phyloP scores from a whole-genome alignment of 169 alveolate species.

The Cryptosporidium tyzzeri region DNA sequence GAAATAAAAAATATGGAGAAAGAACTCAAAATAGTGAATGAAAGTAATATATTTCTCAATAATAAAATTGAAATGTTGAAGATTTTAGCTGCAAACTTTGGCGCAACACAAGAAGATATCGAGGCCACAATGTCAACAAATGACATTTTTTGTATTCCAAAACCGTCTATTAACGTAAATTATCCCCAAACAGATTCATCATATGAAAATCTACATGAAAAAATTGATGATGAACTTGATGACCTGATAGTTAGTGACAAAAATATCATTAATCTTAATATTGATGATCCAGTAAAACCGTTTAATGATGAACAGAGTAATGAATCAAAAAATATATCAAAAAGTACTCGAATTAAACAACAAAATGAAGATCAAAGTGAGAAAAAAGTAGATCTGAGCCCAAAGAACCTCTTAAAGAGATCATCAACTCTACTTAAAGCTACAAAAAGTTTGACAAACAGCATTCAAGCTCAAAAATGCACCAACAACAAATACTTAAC shows the following conservation, averaged over 20 bases:
- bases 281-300: not conserved
- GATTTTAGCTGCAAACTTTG: conserved; percentile 68
- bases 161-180: conserved; percentile 30
- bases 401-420: conserved; percentile 11
- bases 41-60: conserved; percentile 43
- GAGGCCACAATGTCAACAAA: conserved; percentile 61
- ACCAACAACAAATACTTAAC: conserved; percentile 28
- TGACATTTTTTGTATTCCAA: conserved; percentile 55
- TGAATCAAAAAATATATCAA: not conserved
- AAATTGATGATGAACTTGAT: conserved; percentile 41
- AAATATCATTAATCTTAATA: conserved; percentile 13
- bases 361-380: not conserved
- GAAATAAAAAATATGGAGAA: conserved; percentile 53
- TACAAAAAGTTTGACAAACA: conserved; percentile 47
- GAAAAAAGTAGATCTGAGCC: not conserved
- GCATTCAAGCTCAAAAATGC: conserved; percentile 42
- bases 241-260: not conserved
- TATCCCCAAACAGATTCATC: conserved; percentile 67
- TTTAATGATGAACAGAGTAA: not conserved
- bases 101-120: conserved; percentile 66
- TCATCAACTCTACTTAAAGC: conserved; percentile 52
- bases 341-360: not conserved
- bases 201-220: conserved; percentile 37
- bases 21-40: conserved; percentile 37
- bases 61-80: conserved; percentile 57